Evolutionary conservation across 1,284 basidiomycete species (phyloP), one percentile per base, ranked within the genome.

Genomic region (Trichosporon coremiiforme): DNA sequence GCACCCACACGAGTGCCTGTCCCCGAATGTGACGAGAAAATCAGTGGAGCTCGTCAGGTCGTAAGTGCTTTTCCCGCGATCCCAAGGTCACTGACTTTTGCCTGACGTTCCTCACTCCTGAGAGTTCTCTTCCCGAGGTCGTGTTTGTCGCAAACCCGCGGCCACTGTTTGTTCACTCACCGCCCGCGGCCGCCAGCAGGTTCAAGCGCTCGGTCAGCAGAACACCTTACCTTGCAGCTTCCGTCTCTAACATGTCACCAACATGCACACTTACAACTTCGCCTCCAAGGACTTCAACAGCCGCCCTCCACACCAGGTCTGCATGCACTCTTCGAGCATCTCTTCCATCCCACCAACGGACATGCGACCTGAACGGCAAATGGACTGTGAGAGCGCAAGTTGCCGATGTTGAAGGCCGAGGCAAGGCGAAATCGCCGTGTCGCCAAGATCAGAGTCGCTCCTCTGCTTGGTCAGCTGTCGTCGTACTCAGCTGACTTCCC

Each of bases 21-120:
- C 50, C 9, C n/a, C 50, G 50, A 53, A 53, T 25, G 50, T 53
- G 50, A 53, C 22, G 20, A 12, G 15, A 22, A 20, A 17, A 20
- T 53, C 20, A 53, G 50, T 22, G 50, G 50, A 53, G 47, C 47
- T 50, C 17, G 7, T 50, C 47, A 22, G 20, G 20, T 10, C 50
- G 50, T 53, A 20, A 53, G 9, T 53, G 50, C 50, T 53, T 53
- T 53, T 53, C 50, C 50, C 50, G 50, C 50, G 20, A 12, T 53
- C 50, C 4, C 50, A 20, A 20, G 50, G 50, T 53, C 20, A 53
- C 50, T 25, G 50, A 8, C 36, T 10, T 9, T 25, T 53, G 20
- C 50, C 4, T 25, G 50, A 53, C 45, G 20, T 20, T 9, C 15
- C n/a, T 20, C 45, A 9, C n/a, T n/a, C 36, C 8, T 35, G 33